Evolutionary conservation across 129 eudicot species (phyloP).

Genomic region (Escallonia herrerae): DNA sequence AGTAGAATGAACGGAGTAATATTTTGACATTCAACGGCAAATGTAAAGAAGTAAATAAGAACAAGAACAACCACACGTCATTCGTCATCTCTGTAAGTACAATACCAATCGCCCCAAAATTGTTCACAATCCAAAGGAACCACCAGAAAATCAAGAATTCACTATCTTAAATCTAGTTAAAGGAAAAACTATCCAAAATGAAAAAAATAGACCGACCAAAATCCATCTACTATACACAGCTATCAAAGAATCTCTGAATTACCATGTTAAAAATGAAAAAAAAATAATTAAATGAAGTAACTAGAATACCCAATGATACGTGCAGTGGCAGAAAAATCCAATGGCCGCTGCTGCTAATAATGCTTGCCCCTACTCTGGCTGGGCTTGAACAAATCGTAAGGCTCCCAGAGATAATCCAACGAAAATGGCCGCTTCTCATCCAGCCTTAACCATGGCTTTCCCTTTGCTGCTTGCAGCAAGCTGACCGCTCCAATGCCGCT

Average conservation of each 20-base stretch:
- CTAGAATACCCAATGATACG: conserved; percentile 38
- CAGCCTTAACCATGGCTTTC: no score
- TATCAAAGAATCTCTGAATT: conserved; percentile 22
- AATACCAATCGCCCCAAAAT: conserved; percentile 3
- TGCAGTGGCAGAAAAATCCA: neutral
- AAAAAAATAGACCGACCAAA: conserved; percentile 18
- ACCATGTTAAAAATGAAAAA: conserved; percentile 14
- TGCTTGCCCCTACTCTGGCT: conserved; percentile 1
- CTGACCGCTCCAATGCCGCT: no score
- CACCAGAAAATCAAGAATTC: neutral
- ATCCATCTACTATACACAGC: conserved; percentile 36
- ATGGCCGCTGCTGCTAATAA: conserved; percentile 13
- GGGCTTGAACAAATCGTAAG: conserved; percentile 22
- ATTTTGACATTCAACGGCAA: no score
- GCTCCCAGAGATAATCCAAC: no score
- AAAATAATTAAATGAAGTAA: conserved; percentile 34
- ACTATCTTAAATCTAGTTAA: conserved; percentile 14
- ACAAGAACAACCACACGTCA: neutral
- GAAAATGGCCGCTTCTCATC: no score
- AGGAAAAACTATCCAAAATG: no score
- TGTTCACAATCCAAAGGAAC: conserved; percentile 9
- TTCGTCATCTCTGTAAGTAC: neutral
- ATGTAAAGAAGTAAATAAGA: no score
- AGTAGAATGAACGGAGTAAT: no score
- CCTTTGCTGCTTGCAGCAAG: no score